phyloP scores from a whole-genome alignment of 768 basidiomycete genomes.

The Nevesoporus exiguus region DNA sequence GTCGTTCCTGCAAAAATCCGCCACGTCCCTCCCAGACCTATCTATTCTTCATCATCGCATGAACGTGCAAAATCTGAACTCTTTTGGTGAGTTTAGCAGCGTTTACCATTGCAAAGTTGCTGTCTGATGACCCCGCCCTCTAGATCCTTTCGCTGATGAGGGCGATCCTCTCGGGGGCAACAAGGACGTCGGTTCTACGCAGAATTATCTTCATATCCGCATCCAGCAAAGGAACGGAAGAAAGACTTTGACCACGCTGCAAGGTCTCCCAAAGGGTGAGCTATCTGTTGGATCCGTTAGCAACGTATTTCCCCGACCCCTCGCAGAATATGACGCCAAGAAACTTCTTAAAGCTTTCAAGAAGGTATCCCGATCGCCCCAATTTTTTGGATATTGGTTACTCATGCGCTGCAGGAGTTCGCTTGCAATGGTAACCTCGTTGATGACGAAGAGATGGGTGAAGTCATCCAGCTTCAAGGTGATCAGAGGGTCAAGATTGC shows the following conservation, averaged over 20 bases:
- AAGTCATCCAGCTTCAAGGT: conserved; percentile 98
- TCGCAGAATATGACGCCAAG: conserved; percentile 92
- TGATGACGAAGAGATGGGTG: conserved; percentile 91
- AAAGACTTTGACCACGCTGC: conserved; percentile 96
- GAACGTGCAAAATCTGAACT: conserved; percentile 90
- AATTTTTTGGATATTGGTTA: conserved; percentile 6
- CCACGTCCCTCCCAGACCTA: conserved; percentile 46
- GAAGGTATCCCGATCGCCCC: conserved; percentile 56
- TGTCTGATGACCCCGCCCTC: conserved; percentile 16
- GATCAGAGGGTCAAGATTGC: conserved; percentile 93
- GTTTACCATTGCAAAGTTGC: neutral
- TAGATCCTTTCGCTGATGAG: conserved; percentile 97
- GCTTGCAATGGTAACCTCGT: conserved; percentile 98
- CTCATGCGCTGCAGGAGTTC: conserved; percentile 63
- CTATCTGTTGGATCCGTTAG: conserved; percentile 2
- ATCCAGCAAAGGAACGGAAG: conserved; percentile 99
- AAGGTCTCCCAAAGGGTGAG: conserved; percentile 88
- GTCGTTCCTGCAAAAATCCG: conserved; percentile 34
- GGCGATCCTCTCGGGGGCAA: conserved; percentile 74
- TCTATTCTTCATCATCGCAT: conserved; percentile 66
- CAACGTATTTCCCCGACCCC: conserved; percentile 14
- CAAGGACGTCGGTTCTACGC: conserved; percentile 75
- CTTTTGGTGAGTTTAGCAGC: conserved; percentile 54
- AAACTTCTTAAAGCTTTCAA: conserved; percentile 99
- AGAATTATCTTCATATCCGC: conserved; percentile 91